Evolutionary conservation across 345 rosid species (phyloP), one percentile per base, ranked within the genome.

Genomic region (Conringia planisiliqua): DNA sequence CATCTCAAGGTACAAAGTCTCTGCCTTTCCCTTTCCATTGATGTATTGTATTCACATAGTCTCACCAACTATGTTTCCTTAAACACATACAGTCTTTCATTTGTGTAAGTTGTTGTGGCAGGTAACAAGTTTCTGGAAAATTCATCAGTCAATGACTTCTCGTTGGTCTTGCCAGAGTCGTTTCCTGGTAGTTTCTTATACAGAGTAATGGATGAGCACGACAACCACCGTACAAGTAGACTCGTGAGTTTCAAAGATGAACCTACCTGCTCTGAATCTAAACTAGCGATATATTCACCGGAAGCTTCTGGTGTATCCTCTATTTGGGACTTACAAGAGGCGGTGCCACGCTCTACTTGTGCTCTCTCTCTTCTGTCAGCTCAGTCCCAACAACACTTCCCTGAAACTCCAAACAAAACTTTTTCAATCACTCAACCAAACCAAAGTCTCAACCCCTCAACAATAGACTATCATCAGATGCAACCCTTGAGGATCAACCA

Each of bases 331-430:
- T 54, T 76, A 27, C 80, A 62, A n/a, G 75, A 55, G 71, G 27
- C 29, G 7, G 67, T 35, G 5, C 78, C 85, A n/a, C 76, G 79
- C 42, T 78, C 93, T 51, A 79, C 84, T 66, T 70, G 90, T 88
- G 98, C 97, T 90, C 91, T 74, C 96, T 86, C 96, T 90, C 98
- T 90, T 93, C 98, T 93, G 97, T 93, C 98, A 87, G 44, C 86
- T 68, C 87, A 82, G 75, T 83, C 90, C 61, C 88, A 75, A 68
- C 73, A 63, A 70, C 66, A 77, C 76, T 77, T 78, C 7, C 50
- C 83, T 22, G 84, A 81, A 72, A 75, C 61, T 79, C 78, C 78
- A 62, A 47, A 75, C 62, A 76, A 71, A 11, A 68, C 51, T 65
- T 67, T 88, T 79, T 70, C 74, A 16, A 65, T 76, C 61, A 72